Evolutionary conservation across 2,329 filamentous ascomycete species (phyloP).

Genomic region (Teratosphaeria nubilosa): DNA sequence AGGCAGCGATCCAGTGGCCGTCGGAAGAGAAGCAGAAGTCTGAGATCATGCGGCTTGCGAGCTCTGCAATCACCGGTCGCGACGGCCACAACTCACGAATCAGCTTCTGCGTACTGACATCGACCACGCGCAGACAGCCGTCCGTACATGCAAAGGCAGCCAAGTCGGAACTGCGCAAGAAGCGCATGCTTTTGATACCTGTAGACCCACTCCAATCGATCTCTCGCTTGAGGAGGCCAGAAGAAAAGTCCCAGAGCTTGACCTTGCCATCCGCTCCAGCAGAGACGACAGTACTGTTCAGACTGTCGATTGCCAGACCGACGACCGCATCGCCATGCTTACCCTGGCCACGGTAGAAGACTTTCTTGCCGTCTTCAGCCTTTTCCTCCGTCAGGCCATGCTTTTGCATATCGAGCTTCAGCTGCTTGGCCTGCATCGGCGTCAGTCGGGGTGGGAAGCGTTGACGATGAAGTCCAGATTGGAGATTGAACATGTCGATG

Average conservation of each 20-base stretch:
- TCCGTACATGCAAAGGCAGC: slow-evolving; percentile 86
- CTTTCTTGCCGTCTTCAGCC: slow-evolving; percentile 29
- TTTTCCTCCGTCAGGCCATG: slow-evolving; percentile 31
- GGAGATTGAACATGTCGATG: slow-evolving; percentile 93
- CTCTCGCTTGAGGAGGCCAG: slow-evolving; percentile 67
- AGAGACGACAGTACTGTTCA: slow-evolving; percentile 78
- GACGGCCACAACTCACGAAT: slow-evolving; percentile 90
- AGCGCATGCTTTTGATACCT: slow-evolving; percentile 64
- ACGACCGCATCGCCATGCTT: slow-evolving; percentile 77
- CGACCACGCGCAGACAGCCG: slow-evolving; percentile 74
- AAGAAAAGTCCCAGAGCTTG: slow-evolving; percentile 96
- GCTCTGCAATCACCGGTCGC: slow-evolving; percentile 13
- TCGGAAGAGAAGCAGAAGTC: slow-evolving; percentile 68
- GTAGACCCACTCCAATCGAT: slow-evolving; percentile 75
- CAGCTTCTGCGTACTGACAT: slow-evolving; percentile 79
- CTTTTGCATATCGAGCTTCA: slow-evolving; percentile 49
- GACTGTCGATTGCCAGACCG: slow-evolving; percentile 75
- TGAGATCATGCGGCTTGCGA: slow-evolving; percentile 16
- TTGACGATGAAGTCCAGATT: slow-evolving; percentile 81
- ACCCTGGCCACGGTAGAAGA: slow-evolving; percentile 44
- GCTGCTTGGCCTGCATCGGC: slow-evolving; percentile 64
- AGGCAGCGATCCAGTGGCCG: slow-evolving; percentile 85
- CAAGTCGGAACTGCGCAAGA: slow-evolving; percentile 74
- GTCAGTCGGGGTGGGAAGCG: slow-evolving; percentile 74
- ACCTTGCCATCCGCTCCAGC: slow-evolving; percentile 84